Conservation (phyloP, 352 stramenopile genomes). For the Phytopythium vexans region DNA sequence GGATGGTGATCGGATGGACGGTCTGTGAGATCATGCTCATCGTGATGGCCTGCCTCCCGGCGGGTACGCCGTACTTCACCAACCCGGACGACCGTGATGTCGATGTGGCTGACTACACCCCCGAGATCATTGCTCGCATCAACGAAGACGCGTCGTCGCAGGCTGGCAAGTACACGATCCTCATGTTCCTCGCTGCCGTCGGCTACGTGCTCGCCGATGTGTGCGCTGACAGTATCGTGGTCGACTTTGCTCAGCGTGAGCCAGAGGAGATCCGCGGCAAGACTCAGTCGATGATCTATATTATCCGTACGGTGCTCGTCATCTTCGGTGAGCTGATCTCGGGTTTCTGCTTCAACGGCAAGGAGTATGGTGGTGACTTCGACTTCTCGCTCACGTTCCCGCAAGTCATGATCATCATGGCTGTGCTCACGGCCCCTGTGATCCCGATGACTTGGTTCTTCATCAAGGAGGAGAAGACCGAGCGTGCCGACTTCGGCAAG, state of each 20-base stretch:
- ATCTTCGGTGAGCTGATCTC: constrained; percentile 37
- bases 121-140: constrained; percentile 22
- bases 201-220: constrained; percentile 36
- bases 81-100: constrained; percentile 22
- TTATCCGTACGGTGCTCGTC: constrained; percentile 36
- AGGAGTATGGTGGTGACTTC: no score
- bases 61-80: constrained; percentile 55
- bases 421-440: constrained; percentile 23
- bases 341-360: constrained; percentile 48
- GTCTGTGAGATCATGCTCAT: constrained; percentile 44
- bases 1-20: constrained; percentile 53
- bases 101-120: constrained; percentile 17
- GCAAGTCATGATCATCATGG: constrained; percentile 41
- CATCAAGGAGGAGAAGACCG: constrained; percentile 48
- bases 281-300: constrained; percentile 55
- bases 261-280: constrained; percentile 43
- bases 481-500: constrained; percentile 19
- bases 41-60: constrained; percentile 37
- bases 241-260: constrained; percentile 59
- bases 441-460: constrained; percentile 46
- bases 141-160: constrained; percentile 31
- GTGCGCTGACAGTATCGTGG: constrained; percentile 44
- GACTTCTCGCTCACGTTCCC: constrained; percentile 43
- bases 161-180: constrained; percentile 42
- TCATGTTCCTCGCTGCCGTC: constrained; percentile 52